These are phyloP conservation scores for Eucalyptus globulus DNA, from an alignment of 345 rosid species.

Conservation along the genomic window DNA sequence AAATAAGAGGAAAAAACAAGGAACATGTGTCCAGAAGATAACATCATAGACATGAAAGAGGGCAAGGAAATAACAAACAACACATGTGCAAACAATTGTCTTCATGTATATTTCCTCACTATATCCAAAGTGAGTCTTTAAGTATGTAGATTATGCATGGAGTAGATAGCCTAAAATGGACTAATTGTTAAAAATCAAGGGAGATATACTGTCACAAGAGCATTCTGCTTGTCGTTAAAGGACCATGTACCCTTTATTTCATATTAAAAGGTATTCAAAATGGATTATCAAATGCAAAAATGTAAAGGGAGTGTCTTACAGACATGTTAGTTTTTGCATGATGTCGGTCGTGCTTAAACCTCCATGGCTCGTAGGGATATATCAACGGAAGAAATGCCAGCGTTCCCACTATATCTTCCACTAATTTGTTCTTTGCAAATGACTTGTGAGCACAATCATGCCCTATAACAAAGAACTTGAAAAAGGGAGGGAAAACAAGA, in stretches of 20 bases:
- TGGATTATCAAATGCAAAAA: not conserved
- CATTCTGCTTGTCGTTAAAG: not conserved
- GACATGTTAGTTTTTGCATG: conserved; percentile 97
- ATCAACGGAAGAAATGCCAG: conserved; percentile 82
- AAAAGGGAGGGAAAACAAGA: not conserved
- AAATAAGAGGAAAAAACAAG: not conserved
- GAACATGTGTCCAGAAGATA: not conserved
- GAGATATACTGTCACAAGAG: not conserved
- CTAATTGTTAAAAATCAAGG: not conserved
- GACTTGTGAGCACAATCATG: conserved; percentile 98
- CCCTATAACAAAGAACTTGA: conserved; percentile 92
- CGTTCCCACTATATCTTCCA: conserved; percentile 93
- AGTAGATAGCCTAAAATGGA: not conserved
- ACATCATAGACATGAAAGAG: too few species aligned
- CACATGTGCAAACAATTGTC: not conserved
- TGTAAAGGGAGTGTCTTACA: conserved; percentile 1
- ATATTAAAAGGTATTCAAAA: not conserved
- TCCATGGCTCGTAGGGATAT: conserved; percentile 95
- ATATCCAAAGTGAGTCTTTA: not conserved
- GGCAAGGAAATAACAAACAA: too few species aligned
- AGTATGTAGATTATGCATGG: not conserved
- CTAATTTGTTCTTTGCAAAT: conserved; percentile 76
- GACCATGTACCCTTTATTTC: not conserved
- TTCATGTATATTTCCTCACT: not conserved
- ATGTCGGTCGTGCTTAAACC: conserved; percentile 90